phyloP scores from a whole-genome alignment of 2,329 filamentous ascomycete genomes.

The Botrytis fabae region DNA sequence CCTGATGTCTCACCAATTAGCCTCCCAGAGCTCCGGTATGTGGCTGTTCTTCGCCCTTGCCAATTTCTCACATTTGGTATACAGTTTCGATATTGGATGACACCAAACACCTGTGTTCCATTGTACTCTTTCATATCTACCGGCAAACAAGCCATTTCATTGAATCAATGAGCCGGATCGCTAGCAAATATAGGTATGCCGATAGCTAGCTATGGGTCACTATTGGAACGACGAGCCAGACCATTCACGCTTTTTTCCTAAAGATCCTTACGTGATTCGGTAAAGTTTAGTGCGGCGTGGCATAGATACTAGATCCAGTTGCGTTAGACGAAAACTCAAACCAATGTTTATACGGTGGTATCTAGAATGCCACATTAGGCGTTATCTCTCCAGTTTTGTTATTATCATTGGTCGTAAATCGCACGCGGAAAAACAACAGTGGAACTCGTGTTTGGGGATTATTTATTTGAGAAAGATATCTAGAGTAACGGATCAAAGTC shows the following conservation, averaged over 20 bases:
- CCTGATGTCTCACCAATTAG: slow-evolving; percentile 3
- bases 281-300: not conserved
- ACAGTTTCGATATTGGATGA: not conserved
- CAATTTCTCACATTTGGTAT: not conserved
- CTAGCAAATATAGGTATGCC: not conserved
- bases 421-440: slow-evolving; percentile 3
- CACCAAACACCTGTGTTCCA: not conserved
- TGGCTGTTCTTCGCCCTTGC: not conserved
- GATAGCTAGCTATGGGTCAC: not conserved
- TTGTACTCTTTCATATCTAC: not conserved
- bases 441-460: slow-evolving; percentile 11
- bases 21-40: slow-evolving; percentile 15
- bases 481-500: slow-evolving; percentile 15
- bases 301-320: not conserved
- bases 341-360: not conserved
- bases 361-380: slow-evolving; percentile 16
- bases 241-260: not conserved
- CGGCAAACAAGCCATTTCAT: not conserved
- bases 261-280: not conserved
- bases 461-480: not conserved
- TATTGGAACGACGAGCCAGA: not conserved
- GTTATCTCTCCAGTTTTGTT: not conserved
- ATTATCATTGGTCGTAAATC: not conserved
- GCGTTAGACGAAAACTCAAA: slow-evolving; percentile 5
- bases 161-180: not conserved